Evolutionary conservation across 2,329 filamentous ascomycete genomes (phyloP).

Genomic region (Hymenoscyphus infarciens): DNA sequence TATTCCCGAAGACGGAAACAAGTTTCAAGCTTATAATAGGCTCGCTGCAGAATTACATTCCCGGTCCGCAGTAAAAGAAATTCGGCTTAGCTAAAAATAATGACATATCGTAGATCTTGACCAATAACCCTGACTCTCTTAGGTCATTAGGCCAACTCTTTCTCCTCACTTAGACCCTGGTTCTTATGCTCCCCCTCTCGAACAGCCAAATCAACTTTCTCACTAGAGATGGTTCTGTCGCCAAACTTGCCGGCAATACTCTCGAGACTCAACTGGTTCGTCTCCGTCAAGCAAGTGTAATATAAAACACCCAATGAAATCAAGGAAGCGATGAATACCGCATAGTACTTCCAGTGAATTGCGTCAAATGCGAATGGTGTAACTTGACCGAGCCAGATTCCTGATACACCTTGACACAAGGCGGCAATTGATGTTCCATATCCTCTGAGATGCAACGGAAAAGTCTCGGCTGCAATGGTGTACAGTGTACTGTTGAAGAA

Average conservation of each 20-base stretch:
- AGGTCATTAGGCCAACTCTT: constrained; percentile 1
- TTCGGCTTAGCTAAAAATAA: not conserved
- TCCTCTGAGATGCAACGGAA: constrained; percentile 35
- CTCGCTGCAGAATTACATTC: not conserved
- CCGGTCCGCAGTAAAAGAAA: not conserved
- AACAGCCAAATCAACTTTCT: constrained; percentile 6
- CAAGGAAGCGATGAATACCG: constrained; percentile 37
- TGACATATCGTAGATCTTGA: not conserved
- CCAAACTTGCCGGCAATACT: constrained; percentile 41
- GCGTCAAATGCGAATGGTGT: constrained; percentile 37
- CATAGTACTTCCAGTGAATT: constrained; percentile 40
- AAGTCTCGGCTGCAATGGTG: constrained; percentile 36
- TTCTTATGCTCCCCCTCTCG: not conserved
- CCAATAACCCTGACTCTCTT: not conserved
- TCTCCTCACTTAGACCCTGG: not conserved
- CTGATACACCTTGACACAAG: constrained; percentile 32
- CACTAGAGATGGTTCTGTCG: constrained; percentile 8
- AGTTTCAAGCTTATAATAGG: not conserved
- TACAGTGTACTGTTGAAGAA: constrained; percentile 40
- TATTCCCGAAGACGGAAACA: not conserved
- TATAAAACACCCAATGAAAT: constrained; percentile 35
- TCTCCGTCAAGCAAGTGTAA: constrained; percentile 57
- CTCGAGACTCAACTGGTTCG: constrained; percentile 63
- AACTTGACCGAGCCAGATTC: constrained; percentile 34
- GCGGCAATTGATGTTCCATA: constrained; percentile 35